These are phyloP conservation scores for Hyphodiscus sp. DNA, from an alignment of 2,329 filamentous ascomycete species.

Conservation along the genomic window DNA sequence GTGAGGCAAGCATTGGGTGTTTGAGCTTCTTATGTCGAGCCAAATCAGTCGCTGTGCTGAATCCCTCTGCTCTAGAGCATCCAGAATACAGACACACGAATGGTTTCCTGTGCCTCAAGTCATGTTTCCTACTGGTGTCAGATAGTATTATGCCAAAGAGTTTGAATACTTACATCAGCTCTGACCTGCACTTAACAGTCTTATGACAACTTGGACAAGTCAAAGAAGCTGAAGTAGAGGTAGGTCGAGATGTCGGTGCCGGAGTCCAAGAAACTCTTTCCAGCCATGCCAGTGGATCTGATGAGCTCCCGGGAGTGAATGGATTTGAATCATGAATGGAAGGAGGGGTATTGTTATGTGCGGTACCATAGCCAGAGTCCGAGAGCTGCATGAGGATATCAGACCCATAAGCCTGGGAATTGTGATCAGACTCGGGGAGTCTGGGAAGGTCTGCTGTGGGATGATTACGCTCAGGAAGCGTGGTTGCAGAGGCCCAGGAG, in stretches of 20 bases:
- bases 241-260: too few species aligned
- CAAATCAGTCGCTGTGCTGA: not conserved
- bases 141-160: not conserved
- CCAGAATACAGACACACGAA: not conserved
- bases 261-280: too few species aligned
- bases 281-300: too few species aligned
- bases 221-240: too few species aligned
- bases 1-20: not conserved
- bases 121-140: not conserved
- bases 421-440: not conserved
- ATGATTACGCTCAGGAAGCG: slow-evolving; percentile 29
- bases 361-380: not conserved
- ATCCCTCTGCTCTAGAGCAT: not conserved
- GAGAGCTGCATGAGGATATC: not conserved
- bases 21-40: not conserved
- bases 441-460: not conserved
- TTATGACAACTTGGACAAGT: too few species aligned
- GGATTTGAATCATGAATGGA: too few species aligned
- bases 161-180: not conserved
- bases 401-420: not conserved
- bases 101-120: not conserved
- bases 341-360: too few species aligned
- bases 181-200: too few species aligned
- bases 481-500: slow-evolving; percentile 40
- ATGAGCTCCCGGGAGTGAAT: too few species aligned